A percentile compares a stretch with the other conserved stretches of the same genome.
Evolutionary conservation across 768 basidiomycete species (phyloP).

Genomic region (Amanita subjunquillea): DNA sequence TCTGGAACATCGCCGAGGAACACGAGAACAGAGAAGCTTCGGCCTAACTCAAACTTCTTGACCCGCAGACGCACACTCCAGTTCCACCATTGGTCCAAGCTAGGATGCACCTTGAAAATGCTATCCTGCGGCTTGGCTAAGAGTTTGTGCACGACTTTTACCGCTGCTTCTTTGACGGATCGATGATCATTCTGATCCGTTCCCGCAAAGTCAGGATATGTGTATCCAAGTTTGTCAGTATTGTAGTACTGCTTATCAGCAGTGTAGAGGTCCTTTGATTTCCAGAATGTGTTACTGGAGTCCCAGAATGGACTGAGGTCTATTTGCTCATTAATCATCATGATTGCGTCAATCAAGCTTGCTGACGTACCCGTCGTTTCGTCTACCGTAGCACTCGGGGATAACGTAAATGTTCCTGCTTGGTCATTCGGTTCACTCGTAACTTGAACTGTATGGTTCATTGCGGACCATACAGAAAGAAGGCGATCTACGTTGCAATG

Average conservation of each 20-base stretch:
- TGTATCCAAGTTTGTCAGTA: conserved; percentile 28
- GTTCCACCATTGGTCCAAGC: conserved; percentile 16
- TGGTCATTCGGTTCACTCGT: conserved; percentile 11
- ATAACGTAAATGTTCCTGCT: conserved; percentile 23
- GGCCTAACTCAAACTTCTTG: conserved; percentile 32
- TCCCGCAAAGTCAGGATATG: conserved; percentile 36
- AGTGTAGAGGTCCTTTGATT: conserved; percentile 12
- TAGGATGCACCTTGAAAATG: conserved; percentile 2
- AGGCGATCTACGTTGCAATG: conserved; percentile 45
- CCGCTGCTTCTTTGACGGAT: background rate
- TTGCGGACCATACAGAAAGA: conserved; percentile 37
- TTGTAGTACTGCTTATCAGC: conserved; percentile 5
- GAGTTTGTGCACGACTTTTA: background rate
- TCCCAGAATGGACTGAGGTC: conserved; percentile 40
- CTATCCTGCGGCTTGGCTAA: background rate
- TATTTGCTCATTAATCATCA: conserved; percentile 8
- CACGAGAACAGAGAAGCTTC: conserved; percentile 33
- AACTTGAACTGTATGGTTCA: conserved; percentile 33
- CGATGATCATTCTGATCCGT: background rate
- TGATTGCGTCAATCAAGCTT: background rate
- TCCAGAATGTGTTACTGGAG: conserved; percentile 26
- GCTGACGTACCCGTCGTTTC: conserved; percentile 16
- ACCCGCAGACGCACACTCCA: conserved; percentile 33
- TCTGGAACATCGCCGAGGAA: conserved; percentile 34
- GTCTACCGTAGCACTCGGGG: conserved; percentile 16